Evolutionary conservation across 179 eudicot species (phyloP).

Genomic region (Nepenthes alata): DNA sequence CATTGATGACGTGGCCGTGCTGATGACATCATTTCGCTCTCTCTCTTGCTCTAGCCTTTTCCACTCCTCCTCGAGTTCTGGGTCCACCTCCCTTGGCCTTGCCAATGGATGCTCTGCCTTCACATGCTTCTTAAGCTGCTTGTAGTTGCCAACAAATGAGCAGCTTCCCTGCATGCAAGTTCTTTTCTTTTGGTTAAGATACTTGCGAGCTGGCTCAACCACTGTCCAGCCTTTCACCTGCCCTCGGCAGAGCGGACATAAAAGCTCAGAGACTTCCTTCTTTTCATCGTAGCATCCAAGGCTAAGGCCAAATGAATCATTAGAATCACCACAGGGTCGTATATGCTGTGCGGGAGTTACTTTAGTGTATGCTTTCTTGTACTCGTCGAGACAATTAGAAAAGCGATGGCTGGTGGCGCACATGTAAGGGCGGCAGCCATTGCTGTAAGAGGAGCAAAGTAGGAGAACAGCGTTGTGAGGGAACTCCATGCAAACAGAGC

Average conservation of each 20-base stretch:
- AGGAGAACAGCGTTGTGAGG: conserved; percentile 86
- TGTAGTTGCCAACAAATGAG: conserved; percentile 57
- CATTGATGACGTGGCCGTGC: conserved; percentile 49
- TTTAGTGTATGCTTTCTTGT: conserved; percentile 59
- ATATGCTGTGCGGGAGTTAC: conserved; percentile 15
- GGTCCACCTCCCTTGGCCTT: conserved; percentile 68
- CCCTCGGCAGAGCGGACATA: conserved; percentile 76
- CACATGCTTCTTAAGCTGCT: conserved; percentile 61
- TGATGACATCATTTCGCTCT: conserved; percentile 51
- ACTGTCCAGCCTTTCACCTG: conserved; percentile 90
- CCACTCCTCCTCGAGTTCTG: conserved; percentile 62
- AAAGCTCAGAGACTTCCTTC: conserved; percentile 31
- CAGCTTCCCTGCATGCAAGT: conserved; percentile 62
- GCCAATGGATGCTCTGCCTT: conserved; percentile 48
- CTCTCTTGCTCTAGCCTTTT: conserved; percentile 52
- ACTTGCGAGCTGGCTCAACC: conserved; percentile 53
- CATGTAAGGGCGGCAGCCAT: conserved; percentile 89
- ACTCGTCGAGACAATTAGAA: conserved; percentile 80
- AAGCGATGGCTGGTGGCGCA: conserved; percentile 71
- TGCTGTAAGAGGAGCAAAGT: conserved; percentile 70
- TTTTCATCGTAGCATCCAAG: conserved; percentile 18
- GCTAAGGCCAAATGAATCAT: conserved; percentile 9
- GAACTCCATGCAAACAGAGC: conserved; percentile 79
- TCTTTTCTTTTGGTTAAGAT: conserved; percentile 49
- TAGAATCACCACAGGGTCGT: conserved; percentile 8